A percentile compares a stretch with the other conserved stretches of the same genome.
Conservation (phyloP, 192 early-diverging fungal species). For the Funneliformis mosseae region DNA sequence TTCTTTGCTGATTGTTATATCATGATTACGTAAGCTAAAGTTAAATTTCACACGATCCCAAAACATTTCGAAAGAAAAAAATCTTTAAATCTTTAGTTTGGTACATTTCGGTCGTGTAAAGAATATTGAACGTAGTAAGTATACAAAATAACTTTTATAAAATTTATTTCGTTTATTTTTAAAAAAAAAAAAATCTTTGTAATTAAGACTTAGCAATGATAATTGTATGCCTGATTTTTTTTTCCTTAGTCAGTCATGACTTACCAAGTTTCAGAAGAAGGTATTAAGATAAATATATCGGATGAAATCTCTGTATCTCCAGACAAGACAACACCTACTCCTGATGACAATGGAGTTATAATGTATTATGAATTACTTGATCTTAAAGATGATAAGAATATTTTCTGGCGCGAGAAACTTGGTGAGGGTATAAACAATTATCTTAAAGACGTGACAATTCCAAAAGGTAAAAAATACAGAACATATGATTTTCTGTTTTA, state of each 20-base stretch:
- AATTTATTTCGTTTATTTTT: no score
- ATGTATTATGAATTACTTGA: background rate
- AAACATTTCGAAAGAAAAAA: no score
- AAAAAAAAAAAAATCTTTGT: no score
- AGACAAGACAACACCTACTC: background rate
- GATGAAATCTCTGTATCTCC: background rate
- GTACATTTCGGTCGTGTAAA: no score
- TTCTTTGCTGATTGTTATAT: no score
- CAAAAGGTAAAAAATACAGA: background rate
- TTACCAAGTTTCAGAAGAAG: background rate
- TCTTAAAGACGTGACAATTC: background rate
- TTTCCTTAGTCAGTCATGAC: background rate
- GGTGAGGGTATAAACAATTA: background rate
- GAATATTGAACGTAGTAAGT: no score
- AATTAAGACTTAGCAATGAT: no score
- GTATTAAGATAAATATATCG: background rate
- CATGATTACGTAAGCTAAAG: no score
- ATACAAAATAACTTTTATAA: no score
- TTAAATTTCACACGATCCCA: no score
- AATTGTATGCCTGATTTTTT: background rate
- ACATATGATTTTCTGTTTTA: background rate
- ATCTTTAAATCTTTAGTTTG: no score
- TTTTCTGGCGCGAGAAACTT: background rate
- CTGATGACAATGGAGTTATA: background rate
- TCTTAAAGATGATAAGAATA: background rate